Evolutionary conservation across 78 protist species (phyloP).

Genomic region (Dictyostelium capitatum): DNA sequence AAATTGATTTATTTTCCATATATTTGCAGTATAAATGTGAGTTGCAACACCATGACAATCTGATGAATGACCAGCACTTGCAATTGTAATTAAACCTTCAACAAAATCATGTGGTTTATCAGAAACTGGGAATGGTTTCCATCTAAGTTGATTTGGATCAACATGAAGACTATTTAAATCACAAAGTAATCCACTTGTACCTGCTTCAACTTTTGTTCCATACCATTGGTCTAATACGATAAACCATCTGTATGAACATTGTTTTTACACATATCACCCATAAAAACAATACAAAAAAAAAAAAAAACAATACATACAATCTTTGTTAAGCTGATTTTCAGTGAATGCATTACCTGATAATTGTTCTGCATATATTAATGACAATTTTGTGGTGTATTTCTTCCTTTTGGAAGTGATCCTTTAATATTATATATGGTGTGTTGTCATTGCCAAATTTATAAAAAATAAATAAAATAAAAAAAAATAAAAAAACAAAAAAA

Average conservation of each 20-base stretch:
- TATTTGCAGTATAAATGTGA: slow-evolving; percentile 90
- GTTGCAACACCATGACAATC: slow-evolving; percentile 90
- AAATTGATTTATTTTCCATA: slow-evolving; percentile 86
- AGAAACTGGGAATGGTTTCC: slow-evolving; percentile 91
- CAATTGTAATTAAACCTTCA: slow-evolving; percentile 89
- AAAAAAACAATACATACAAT: slow-evolving; percentile 85
- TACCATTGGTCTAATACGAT: slow-evolving; percentile 92
- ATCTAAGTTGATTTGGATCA: slow-evolving; percentile 92
- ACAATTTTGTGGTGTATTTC: slow-evolving; percentile 94
- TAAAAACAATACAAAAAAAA: too few species aligned
- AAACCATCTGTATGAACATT: slow-evolving; percentile 92
- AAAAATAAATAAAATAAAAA: too few species aligned
- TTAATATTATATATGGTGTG: too few species aligned
- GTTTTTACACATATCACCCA: too few species aligned
- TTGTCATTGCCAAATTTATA: too few species aligned
- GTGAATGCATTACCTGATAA: slow-evolving; percentile 97
- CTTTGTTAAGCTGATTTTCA: slow-evolving; percentile 80
- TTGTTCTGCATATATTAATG: slow-evolving; percentile 97
- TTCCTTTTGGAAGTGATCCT: slow-evolving; percentile 93
- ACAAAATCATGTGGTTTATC: slow-evolving; percentile 81
- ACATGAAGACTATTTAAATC: slow-evolving; percentile 8
- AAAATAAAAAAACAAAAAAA: too few species aligned
- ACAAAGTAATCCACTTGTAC: not conserved
- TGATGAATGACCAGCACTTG: slow-evolving; percentile 86
- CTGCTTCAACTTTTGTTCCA: not conserved